phyloP scores from a whole-genome alignment of 768 basidiomycete species.

The Mycena alexandri region DNA sequence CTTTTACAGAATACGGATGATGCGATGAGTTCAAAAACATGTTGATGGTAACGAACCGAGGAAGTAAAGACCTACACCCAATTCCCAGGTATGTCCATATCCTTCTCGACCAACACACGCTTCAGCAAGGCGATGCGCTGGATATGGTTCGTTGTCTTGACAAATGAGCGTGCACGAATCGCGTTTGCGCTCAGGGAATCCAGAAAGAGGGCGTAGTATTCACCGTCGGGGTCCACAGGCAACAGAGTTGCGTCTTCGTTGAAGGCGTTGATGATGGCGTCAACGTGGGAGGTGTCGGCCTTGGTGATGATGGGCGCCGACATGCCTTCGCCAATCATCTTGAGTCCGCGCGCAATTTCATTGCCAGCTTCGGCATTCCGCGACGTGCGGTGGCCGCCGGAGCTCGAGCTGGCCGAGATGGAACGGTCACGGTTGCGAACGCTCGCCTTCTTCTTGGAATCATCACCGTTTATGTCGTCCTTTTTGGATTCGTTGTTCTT shows the following conservation, averaged over 20 bases:
- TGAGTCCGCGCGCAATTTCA: conserved; percentile 13
- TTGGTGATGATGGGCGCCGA: conserved; percentile 30
- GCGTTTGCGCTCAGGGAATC: not conserved
- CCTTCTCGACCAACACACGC: not conserved
- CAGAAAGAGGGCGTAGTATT: conserved; percentile 1
- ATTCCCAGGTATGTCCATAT: not conserved
- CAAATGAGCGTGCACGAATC: conserved; percentile 8
- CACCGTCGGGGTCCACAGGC: conserved; percentile 13
- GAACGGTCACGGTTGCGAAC: conserved; percentile 1
- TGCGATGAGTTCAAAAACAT: no score
- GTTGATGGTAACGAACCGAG: no score
- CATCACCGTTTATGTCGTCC: not conserved
- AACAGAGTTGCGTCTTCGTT: conserved; percentile 10
- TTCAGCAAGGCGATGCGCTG: conserved; percentile 12
- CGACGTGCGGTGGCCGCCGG: conserved; percentile 4
- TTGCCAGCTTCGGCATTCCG: conserved; percentile 12
- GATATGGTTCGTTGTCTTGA: conserved; percentile 2
- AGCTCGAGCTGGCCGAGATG: not conserved
- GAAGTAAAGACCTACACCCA: conserved; percentile 1
- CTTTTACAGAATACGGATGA: no score
- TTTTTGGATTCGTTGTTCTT: not conserved
- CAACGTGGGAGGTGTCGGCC: conserved; percentile 27
- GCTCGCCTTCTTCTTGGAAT: conserved; percentile 2
- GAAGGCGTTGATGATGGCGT: conserved; percentile 17
- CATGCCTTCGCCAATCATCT: conserved; percentile 14